phyloP scores from a whole-genome alignment of 2,329 filamentous ascomycete genomes.

The Clonostachys solani region DNA sequence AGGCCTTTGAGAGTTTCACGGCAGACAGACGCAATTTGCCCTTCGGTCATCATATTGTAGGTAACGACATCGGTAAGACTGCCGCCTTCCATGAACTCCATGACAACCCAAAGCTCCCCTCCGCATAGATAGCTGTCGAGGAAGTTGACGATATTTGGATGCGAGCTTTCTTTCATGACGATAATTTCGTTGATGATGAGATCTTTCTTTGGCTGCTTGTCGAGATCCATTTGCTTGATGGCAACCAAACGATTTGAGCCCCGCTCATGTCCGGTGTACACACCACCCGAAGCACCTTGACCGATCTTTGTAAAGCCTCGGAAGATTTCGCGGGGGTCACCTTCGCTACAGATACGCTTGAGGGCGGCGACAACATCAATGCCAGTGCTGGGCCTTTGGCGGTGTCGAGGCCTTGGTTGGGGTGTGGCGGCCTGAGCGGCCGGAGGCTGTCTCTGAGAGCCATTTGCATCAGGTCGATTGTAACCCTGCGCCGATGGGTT shows the following conservation, averaged over 20 bases:
- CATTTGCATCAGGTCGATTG: constrained; percentile 22
- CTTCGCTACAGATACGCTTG: constrained; percentile 84
- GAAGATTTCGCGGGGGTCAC: constrained; percentile 86
- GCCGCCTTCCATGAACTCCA: constrained; percentile 99
- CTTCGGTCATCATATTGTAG: constrained; percentile 98
- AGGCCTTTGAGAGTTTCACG: constrained; percentile 87
- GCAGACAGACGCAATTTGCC: constrained; percentile 94
- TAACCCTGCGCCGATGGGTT: constrained; percentile 16
- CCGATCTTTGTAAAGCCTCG: constrained; percentile 90
- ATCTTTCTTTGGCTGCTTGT: constrained; percentile 98
- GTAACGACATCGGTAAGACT: constrained; percentile 97
- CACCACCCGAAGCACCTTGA: constrained; percentile 93
- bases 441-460: constrained; percentile 18
- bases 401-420: constrained; percentile 67
- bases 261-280: constrained; percentile 86
- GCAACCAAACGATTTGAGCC: constrained; percentile 85
- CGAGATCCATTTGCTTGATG: constrained; percentile 99
- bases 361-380: constrained; percentile 80
- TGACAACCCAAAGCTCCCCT: constrained; percentile 95
- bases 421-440: constrained; percentile 32
- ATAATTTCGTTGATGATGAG: constrained; percentile 98
- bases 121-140: constrained; percentile 92
- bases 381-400: constrained; percentile 72
- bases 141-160: constrained; percentile 99
- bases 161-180: constrained; percentile 98